Conservation (phyloP, 139 green algal species). For the Chlamydomonas sp. region DNA sequence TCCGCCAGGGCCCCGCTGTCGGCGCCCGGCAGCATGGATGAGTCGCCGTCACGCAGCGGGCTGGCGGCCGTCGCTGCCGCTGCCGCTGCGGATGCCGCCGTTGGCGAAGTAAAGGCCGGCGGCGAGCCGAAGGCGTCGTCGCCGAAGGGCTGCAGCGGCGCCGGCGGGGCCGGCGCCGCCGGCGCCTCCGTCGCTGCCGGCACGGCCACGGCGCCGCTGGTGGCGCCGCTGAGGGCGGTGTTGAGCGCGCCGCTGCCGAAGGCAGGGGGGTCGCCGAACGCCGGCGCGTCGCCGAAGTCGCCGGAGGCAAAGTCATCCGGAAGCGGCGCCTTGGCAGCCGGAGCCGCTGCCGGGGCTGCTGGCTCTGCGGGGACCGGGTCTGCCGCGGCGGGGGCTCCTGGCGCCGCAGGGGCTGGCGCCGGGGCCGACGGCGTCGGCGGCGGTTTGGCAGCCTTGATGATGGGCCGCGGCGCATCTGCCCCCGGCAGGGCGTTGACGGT, state of each 20-base stretch:
- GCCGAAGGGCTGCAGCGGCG: background rate
- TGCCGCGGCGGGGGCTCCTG: background rate
- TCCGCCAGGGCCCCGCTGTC: conserved; percentile 12
- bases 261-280: background rate
- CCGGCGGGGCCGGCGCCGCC: background rate
- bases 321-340: background rate
- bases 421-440: background rate
- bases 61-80: background rate
- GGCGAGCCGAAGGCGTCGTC: background rate
- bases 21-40: background rate
- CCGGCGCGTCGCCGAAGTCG: conserved; percentile 10
- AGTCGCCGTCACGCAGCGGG: too few relatives aligned
- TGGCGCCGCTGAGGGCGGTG: background rate
- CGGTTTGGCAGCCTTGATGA: background rate
- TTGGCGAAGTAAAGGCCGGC: background rate
- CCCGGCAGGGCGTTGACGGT: conserved; percentile 59
- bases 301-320: conserved; percentile 2
- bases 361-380: background rate
- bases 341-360: background rate
- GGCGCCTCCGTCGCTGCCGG: background rate
- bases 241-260: background rate
- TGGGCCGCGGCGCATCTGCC: conserved; percentile 18
- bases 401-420: background rate
- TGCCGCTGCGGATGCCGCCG: background rate
- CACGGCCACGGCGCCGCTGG: background rate